Conservation (phyloP, 1,139 yeast species). For the Saccharomyces hybrid region DNA sequence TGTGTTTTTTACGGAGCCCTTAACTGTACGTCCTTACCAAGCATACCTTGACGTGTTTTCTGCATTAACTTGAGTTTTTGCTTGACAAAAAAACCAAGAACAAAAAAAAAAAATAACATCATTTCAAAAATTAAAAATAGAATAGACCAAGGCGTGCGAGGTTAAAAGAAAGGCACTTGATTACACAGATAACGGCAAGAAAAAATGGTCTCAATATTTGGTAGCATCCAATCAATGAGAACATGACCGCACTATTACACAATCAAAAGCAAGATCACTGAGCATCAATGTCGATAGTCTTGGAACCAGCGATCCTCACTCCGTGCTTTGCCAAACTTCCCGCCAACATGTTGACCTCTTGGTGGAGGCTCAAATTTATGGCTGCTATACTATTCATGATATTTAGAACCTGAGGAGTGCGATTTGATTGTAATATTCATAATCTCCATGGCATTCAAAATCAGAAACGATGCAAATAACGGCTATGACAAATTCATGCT, state of each 20-base stretch:
- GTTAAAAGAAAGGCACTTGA: neutral
- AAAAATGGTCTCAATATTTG: neutral
- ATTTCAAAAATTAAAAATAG: neutral
- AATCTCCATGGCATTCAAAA: too few species aligned
- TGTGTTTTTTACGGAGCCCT: neutral
- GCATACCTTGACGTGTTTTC: neutral
- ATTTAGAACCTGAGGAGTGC: too few species aligned
- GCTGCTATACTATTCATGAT: too few species aligned
- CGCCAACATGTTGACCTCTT: too few species aligned
- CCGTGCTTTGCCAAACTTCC: too few species aligned
- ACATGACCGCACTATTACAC: neutral
- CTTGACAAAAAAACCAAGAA: neutral
- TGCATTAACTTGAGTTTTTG: neutral
- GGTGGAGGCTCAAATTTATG: too few species aligned
- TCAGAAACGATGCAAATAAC: too few species aligned
- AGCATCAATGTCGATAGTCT: too few species aligned
- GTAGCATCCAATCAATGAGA: neutral
- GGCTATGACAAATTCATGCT: too few species aligned
- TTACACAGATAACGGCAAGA: neutral
- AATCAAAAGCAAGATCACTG: neutral
- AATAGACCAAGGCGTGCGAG: neutral
- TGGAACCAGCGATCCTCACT: too few species aligned
- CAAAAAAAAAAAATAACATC: neutral
- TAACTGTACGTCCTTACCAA: neutral
- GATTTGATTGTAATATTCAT: too few species aligned